A percentile compares a stretch with the other conserved stretches of the same genome.
Conservation (phyloP, 768 basidiomycete species). For the Chalciporus piperatus region DNA sequence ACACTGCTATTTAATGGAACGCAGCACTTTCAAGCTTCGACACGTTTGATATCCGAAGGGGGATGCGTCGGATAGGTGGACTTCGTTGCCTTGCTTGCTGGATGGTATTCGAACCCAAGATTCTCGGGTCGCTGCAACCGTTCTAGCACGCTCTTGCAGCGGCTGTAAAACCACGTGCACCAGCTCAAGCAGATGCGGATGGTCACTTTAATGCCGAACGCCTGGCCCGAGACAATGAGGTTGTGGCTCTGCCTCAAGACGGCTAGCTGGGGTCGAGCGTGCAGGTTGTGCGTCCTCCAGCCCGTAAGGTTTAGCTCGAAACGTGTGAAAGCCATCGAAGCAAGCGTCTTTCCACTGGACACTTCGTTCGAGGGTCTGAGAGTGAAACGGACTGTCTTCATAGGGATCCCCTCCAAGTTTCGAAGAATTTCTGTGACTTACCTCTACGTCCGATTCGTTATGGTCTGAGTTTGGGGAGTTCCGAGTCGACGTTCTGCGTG, state of each 20-base stretch:
- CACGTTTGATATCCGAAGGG: not conserved
- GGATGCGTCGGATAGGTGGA: not conserved
- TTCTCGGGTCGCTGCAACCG: not conserved
- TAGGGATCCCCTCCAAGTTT: not conserved
- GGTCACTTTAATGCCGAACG: conserved; percentile 23
- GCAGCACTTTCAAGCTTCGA: not conserved
- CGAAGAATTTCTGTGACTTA: not conserved
- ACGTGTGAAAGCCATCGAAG: conserved; percentile 21
- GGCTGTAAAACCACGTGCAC: conserved; percentile 22
- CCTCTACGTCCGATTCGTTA: not conserved
- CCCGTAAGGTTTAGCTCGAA: conserved; percentile 22
- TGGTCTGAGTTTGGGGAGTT: not conserved
- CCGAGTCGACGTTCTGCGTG: not conserved
- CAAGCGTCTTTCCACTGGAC: not conserved
- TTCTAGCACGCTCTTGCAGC: conserved; percentile 9
- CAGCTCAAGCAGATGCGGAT: conserved; percentile 20
- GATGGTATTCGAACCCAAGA: not conserved
- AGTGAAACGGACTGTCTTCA: not conserved
- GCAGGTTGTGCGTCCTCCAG: conserved; percentile 20
- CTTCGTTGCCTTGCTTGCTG: conserved; percentile 1
- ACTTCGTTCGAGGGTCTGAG: not conserved
- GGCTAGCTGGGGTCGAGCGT: conserved; percentile 20
- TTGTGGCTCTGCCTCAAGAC: conserved; percentile 20
- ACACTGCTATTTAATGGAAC: not conserved
- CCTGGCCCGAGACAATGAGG: conserved; percentile 25